Base-by-base conservation (phyloP, 2,329 filamentous ascomycete genomes). In the Xylariaceae sp. region DNA sequence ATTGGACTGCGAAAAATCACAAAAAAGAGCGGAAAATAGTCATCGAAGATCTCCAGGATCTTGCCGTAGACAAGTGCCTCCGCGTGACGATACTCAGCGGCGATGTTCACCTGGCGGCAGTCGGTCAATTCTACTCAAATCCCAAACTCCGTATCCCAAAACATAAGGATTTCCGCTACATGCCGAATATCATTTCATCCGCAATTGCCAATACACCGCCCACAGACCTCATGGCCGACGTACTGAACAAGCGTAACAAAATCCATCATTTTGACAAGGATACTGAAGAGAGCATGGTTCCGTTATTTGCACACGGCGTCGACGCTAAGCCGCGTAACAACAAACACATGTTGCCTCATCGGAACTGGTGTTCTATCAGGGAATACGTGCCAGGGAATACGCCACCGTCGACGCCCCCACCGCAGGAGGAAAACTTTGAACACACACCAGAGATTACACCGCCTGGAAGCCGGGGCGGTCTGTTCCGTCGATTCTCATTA, bases 1-100 rank as follows among this genome's bases (percentile, higher is more conserved):
- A 99, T 68, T 99, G 94, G 94, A 96, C 92, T 0, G 89, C 92
- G 39, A 95, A 90, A 68, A 89, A 91, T 67, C 91, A 97, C 74
- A 99, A 97, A 69, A 79, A 84, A 30, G 94, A 99, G 72, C 84
- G 94, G 49, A 89, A 86, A 59, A 87, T 89, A 71, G 79, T 97
- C 59, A 83, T 99, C 41, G 88, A 94, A 68, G 91, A 96, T 65
- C 76, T 99, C 30, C 95, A 99, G 71, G 90, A 96, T 65, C 78
- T 99, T 56, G 91, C 95, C 6, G 90, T 89, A 27, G 90, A 94
- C 69, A 95, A 95, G 70, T 96, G 90, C 11, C 82, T 96, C 49
- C 87, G 94, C 43, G 79, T 99, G 50, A 97, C 92, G 0, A 90
- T 99, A 57, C 79, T 99, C 50, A 89, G 91, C 65, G 94, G 95